A percentile compares a stretch with the other conserved stretches of the same genome.
These are phyloP conservation scores for Suhomyces atakaporum DNA, from an alignment of 1,139 yeast genomes.

Conservation along the genomic window DNA sequence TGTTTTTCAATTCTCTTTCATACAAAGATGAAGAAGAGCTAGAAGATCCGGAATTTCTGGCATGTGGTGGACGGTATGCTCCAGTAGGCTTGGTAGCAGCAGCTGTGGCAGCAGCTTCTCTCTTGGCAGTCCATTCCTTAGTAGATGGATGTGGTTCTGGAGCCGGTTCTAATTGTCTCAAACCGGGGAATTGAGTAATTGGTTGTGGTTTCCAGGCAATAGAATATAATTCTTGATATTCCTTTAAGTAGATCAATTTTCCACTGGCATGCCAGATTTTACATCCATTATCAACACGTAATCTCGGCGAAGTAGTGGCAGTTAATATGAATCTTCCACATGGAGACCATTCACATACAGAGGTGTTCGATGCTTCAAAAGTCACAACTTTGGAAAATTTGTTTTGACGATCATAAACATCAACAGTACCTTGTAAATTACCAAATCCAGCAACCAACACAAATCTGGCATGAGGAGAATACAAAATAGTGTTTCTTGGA, in stretches of 20 bases:
- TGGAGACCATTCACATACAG: slow-evolving; percentile 98
- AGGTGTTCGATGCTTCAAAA: slow-evolving; percentile 90
- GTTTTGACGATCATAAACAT: slow-evolving; percentile 89
- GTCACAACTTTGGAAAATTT: slow-evolving; percentile 78
- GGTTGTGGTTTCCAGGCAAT: slow-evolving; percentile 89
- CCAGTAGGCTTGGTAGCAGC: slow-evolving; percentile 64
- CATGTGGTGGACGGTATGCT: slow-evolving; percentile 96
- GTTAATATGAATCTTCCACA: slow-evolving; percentile 92
- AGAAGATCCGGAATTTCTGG: slow-evolving; percentile 49
- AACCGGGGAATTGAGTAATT: slow-evolving; percentile 59
- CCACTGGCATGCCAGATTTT: slow-evolving; percentile 95
- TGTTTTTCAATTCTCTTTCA: slow-evolving; percentile 53
- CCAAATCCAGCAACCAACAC: slow-evolving; percentile 97
- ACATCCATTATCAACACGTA: slow-evolving; percentile 94
- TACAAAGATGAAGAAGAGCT: slow-evolving; percentile 52
- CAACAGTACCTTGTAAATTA: slow-evolving; percentile 94
- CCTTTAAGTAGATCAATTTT: slow-evolving; percentile 72
- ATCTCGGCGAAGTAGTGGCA: slow-evolving; percentile 95
- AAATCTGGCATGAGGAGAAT: slow-evolving; percentile 92
- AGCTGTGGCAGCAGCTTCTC: slow-evolving; percentile 37
- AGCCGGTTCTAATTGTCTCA: slow-evolving; percentile 55
- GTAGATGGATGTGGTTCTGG: slow-evolving; percentile 74
- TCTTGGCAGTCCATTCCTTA: slow-evolving; percentile 52
- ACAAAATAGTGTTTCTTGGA: slow-evolving; percentile 85
- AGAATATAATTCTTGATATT: slow-evolving; percentile 75